Base-by-base conservation (phyloP, 169 alveolate genomes). In the Sarcocystis neurona region DNA sequence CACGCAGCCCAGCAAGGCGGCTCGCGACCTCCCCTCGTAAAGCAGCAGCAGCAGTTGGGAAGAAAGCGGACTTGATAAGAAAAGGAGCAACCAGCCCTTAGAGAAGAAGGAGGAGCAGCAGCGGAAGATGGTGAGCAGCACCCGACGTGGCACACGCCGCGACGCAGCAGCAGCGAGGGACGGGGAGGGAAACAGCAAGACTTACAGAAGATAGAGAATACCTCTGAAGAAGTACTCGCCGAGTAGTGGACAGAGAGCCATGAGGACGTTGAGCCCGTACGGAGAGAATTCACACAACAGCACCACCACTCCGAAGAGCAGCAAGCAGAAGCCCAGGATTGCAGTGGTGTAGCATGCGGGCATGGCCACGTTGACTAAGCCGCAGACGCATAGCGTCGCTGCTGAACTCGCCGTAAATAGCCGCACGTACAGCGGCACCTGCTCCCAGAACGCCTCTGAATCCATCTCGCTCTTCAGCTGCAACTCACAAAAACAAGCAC, bases 171-270 rank as follows among this genome's bases (percentile, higher is more conserved):
- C 12, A 53, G 0, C 30, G 30, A 27, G 23, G 23, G 63, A 27
- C 23, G 30, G 23, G 12, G 63, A 53, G 63, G 30, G 23, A 53
- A 18, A 18, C n/a, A n/a, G n/a, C n/a, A n/a, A 15, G 41, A 10
- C 90, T 86, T 56, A 86, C 90, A 86, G 56, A 50, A 86, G 30
- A 50, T 86, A 86, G 70, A 86, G 79, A 48, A 86, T 43, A 53
- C 90, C 90, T 30, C 90, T 50, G 79, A 86, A 86, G 90, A 72
- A 53, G 44, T 86, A 86, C 70, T 86, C 90, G 85, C 90, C 90
- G 46, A 86, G 44, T 5, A 86, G 86, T 1, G 90, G 90, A 58
- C 90, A 86, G 27, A 86, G 70, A 66, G 86, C 90, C 90, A 86
- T 86, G 15, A 86, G 86, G 48, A 86, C 79, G 84, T 86, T 86